Evolutionary conservation across 2,329 filamentous ascomycete species (phyloP).

Genomic region (Colletotrichum horii): DNA sequence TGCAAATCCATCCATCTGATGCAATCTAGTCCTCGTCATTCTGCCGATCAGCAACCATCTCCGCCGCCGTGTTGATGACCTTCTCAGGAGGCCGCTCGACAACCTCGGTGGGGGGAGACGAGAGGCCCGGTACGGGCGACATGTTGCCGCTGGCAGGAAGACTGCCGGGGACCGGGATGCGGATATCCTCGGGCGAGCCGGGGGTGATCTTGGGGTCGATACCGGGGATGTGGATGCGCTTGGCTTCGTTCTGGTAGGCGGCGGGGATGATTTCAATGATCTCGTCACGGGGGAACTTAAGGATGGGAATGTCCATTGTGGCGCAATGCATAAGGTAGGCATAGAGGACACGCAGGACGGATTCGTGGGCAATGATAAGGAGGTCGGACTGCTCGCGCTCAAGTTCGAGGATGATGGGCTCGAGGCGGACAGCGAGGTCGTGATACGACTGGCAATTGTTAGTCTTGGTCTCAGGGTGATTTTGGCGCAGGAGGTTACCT

Average conservation of each 20-base stretch:
- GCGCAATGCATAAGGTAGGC: constrained; percentile 99
- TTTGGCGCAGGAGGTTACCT: constrained; percentile 57
- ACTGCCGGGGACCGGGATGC: constrained; percentile 70
- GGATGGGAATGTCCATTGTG: constrained; percentile 88
- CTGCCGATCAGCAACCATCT: constrained; percentile 57
- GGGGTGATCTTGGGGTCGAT: constrained; percentile 72
- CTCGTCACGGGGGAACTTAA: constrained; percentile 94
- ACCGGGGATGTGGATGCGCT: constrained; percentile 83
- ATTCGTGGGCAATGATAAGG: constrained; percentile 98
- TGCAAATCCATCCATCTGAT: not conserved
- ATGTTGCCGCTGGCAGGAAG: constrained; percentile 44
- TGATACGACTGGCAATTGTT: constrained; percentile 78
- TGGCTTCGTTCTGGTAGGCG: constrained; percentile 95
- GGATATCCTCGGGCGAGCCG: constrained; percentile 79
- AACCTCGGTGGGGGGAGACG: constrained; percentile 51
- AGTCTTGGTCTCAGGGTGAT: not conserved
- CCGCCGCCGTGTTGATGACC: constrained; percentile 54
- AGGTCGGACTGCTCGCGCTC: constrained; percentile 97
- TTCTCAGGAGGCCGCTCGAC: constrained; percentile 50
- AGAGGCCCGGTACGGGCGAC: constrained; percentile 53
- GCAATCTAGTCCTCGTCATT: constrained; percentile 53
- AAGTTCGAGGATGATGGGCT: constrained; percentile 96
- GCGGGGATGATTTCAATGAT: constrained; percentile 99
- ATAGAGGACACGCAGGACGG: constrained; percentile 94
- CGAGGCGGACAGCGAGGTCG: constrained; percentile 94